These are phyloP conservation scores for Salvia splendens DNA, from an alignment of 257 asterid species.

Conservation along the genomic window DNA sequence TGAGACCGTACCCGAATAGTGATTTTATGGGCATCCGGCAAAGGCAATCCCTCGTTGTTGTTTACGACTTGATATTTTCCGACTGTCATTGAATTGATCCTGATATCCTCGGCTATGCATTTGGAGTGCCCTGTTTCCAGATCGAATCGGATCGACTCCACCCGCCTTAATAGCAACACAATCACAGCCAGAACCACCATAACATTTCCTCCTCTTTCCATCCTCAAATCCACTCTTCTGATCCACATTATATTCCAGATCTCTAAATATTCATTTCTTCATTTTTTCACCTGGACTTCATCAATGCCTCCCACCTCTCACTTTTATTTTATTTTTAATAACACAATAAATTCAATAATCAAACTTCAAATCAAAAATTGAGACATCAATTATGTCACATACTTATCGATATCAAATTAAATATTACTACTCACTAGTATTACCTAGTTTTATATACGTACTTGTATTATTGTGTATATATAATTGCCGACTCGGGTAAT, in stretches of 20 bases:
- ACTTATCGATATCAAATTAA: too few species aligned
- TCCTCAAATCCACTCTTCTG: too few species aligned
- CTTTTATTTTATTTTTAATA: neutral
- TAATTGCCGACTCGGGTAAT: too few species aligned
- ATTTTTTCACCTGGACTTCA: neutral
- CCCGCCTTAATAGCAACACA: slow-evolving; percentile 41
- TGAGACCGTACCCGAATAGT: slow-evolving; percentile 43
- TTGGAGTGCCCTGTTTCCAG: slow-evolving; percentile 74
- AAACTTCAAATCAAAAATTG: too few species aligned
- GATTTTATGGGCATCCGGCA: slow-evolving; percentile 50
- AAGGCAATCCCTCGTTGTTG: slow-evolving; percentile 45
- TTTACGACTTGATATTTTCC: slow-evolving; percentile 55
- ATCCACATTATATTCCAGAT: too few species aligned
- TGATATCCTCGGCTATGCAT: slow-evolving; percentile 87
- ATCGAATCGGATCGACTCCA: slow-evolving; percentile 72
- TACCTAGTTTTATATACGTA: too few species aligned
- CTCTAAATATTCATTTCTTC: neutral
- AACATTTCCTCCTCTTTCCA: slow-evolving; percentile 23
- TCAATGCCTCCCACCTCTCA: neutral
- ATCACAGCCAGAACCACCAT: slow-evolving; percentile 34
- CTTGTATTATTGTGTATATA: too few species aligned
- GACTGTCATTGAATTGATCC: slow-evolving; percentile 62
- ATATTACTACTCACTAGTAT: too few species aligned
- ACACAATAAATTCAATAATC: too few species aligned
- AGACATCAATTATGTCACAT: neutral